A percentile compares a stretch with the other conserved stretches of the same genome.
Evolutionary conservation across 1,139 yeast species (phyloP).

Genomic region (Blastobotrys proliferans): DNA sequence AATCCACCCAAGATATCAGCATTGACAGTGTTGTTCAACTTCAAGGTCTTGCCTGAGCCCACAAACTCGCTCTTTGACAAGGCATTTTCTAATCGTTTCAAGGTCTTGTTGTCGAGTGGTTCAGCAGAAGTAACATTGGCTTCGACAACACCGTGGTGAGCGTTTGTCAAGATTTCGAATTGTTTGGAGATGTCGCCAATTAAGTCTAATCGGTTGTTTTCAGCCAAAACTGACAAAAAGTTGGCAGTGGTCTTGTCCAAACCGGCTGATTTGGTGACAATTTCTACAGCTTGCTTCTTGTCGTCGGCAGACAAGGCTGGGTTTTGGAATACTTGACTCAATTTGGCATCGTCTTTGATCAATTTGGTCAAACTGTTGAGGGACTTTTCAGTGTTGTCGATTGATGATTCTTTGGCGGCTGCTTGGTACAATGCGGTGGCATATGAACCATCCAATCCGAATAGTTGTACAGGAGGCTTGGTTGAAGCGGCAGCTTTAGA

Average conservation of each 20-base stretch:
- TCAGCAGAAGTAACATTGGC: constrained; percentile 87
- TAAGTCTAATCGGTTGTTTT: constrained; percentile 85
- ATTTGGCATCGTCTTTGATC: constrained; percentile 60
- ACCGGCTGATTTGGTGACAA: constrained; percentile 49
- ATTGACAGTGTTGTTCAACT: constrained; percentile 75
- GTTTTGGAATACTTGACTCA: constrained; percentile 60
- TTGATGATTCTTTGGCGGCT: constrained; percentile 74
- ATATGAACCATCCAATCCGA: constrained; percentile 94
- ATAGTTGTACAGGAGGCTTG: constrained; percentile 90
- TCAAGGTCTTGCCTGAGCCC: constrained; percentile 81
- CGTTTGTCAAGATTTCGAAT: constrained; percentile 77
- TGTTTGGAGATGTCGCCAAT: constrained; percentile 64
- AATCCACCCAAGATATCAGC: constrained; percentile 95
- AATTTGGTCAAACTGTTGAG: constrained; percentile 56
- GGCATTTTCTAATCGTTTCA: constrained; percentile 76
- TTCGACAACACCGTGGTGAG: constrained; percentile 87
- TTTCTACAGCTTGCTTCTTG: constrained; percentile 65
- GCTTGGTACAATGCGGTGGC: constrained; percentile 95
- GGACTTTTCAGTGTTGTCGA: constrained; percentile 68
- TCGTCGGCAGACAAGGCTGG: constrained; percentile 80
- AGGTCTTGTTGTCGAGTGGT: constrained; percentile 76
- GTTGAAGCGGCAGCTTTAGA: constrained; percentile 42
- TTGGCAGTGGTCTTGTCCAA: constrained; percentile 75
- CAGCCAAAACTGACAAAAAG: constrained; percentile 81
- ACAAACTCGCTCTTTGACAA: constrained; percentile 75